Conservation (phyloP, 2,329 filamentous ascomycete species). For the Paramyrothecium sp. region DNA sequence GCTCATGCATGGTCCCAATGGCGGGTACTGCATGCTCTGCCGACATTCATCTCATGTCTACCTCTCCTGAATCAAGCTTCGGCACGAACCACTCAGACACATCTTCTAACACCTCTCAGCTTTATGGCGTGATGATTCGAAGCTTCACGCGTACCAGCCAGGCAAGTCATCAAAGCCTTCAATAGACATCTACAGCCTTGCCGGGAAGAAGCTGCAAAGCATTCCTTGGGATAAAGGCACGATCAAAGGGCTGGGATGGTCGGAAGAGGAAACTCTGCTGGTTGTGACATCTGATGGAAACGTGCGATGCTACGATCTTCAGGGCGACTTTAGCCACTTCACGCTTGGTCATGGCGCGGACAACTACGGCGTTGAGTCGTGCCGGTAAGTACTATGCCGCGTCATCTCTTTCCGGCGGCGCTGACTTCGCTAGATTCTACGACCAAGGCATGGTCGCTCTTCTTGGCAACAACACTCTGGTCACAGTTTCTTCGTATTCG, state of each 20-base stretch:
- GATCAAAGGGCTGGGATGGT: slow-evolving; percentile 91
- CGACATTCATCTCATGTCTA: not conserved
- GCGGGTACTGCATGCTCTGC: too few relatives aligned
- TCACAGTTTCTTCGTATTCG: slow-evolving; percentile 84
- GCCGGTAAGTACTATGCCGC: slow-evolving; percentile 48
- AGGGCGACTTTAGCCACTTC: slow-evolving; percentile 93
- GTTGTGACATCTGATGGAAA: slow-evolving; percentile 87
- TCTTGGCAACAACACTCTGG: slow-evolving; percentile 80
- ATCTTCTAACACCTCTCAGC: slow-evolving; percentile 49
- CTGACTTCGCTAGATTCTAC: slow-evolving; percentile 63
- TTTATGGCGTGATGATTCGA: slow-evolving; percentile 83
- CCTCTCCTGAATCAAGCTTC: not conserved
- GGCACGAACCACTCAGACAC: not conserved
- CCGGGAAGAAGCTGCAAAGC: slow-evolving; percentile 81
- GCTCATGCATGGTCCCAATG: too few relatives aligned
- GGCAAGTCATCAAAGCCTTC: slow-evolving; percentile 71
- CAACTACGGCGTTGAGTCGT: slow-evolving; percentile 82
- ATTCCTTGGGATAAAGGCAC: slow-evolving; percentile 90
- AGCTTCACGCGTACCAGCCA: slow-evolving; percentile 75
- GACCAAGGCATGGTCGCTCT: slow-evolving; percentile 89
- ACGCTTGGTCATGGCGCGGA: slow-evolving; percentile 87
- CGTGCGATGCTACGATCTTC: slow-evolving; percentile 88
- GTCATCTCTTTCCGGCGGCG: too few relatives aligned
- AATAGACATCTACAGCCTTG: slow-evolving; percentile 92
- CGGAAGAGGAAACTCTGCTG: slow-evolving; percentile 88